Evolutionary conservation across 1,284 basidiomycete species (phyloP), one percentile per base, ranked within the genome.

Genomic region (Ustilago shanxiensis): DNA sequence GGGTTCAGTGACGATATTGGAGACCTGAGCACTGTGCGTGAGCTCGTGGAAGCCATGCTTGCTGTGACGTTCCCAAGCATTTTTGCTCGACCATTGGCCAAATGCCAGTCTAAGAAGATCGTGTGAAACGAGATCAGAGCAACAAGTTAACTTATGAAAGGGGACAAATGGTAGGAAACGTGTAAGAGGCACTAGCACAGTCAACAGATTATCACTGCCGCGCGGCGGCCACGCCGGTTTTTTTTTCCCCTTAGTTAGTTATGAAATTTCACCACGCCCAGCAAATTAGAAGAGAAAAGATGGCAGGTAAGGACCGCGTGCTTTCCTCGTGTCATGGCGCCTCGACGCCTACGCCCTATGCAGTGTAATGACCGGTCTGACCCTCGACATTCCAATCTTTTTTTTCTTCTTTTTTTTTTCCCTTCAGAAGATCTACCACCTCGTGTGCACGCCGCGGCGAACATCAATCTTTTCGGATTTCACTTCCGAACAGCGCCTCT

Each of bases 41-140:
- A 11, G 31, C 54, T 57, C 62, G 55, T 65, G 55, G 62, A 58
- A 41, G 62, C 62, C 62, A 65, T 53, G 62, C 39, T 53, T 18
- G 60, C 52, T 31, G 53, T 50, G n/a, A 33, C 22, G 50, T 16
- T 41, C 8, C 4, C 33, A 22, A 33, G 14, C 31, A 20, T 45
- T 45, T 16, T n/a, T 45, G n/a, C n/a, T n/a, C n/a, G n/a, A n/a
- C n/a, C n/a, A n/a, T n/a, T n/a, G n/a, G n/a, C n/a, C 3, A 49
- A 49, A 55, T 55, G 33, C 53, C 55, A 57, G 55, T 57, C 44
- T 55, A 16, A 5, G 5, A 29, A 22, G 14, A 3, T 44, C 24
- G 14, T n/a, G 54, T 24, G 33, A 49, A 50, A 49, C n/a, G n/a
- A n/a, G n/a, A n/a, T n/a, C n/a, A n/a, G 31, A 33, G 31, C 31